Base-by-base conservation (phyloP, 169 alveolate species). In the Perkinsus olseni region DNA sequence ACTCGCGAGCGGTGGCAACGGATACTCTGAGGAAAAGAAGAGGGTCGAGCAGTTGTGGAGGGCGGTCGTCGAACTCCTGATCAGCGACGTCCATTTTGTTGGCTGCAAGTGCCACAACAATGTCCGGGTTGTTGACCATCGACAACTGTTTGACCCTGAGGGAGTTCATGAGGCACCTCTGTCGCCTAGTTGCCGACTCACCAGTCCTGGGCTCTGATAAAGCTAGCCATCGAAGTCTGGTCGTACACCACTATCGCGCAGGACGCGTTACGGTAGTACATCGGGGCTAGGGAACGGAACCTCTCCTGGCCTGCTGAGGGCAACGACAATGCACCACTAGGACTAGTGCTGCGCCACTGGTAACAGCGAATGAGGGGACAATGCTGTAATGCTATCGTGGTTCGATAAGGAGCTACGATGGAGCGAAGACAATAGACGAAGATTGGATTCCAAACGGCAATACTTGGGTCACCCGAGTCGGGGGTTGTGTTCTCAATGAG, bases 71-170 rank as follows among this genome's bases (percentile, higher is more conserved):
- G 11, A 40, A 92, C 95, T 92, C 92, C 37, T 93, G 93, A 40
- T 92, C 92, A 38, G 93, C 92, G 93, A 97, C 92, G 93, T 97
- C 98, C 91, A 96, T 93, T 92, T 97, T 97, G 92, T 97, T 97
- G 24, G 97, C 98, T 37, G 97, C 97, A 39, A 97, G 94, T 0
- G 95, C 97, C 28, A 97, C 95, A 0, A 96, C 95, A 13, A 95
- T 82, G 82, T 94, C 92, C n/a, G 96, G 93, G 34, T 95, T 38
- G 36, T 38, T 91, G 39, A 40, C 50, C 38, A 38, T 39, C 10
- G 92, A 91, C 51, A 36, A 36, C 50, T 38, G 74, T 62, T 91
- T 38, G 8, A 91, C 37, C 92, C 74, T 38, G 95, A 40, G 95
- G 96, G 74, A 93, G 48, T 8, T 91, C 92, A 51, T 94, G 93